Evolutionary conservation across 2,329 filamentous ascomycete genomes (phyloP).

Genomic region (Nemania abortiva): DNA sequence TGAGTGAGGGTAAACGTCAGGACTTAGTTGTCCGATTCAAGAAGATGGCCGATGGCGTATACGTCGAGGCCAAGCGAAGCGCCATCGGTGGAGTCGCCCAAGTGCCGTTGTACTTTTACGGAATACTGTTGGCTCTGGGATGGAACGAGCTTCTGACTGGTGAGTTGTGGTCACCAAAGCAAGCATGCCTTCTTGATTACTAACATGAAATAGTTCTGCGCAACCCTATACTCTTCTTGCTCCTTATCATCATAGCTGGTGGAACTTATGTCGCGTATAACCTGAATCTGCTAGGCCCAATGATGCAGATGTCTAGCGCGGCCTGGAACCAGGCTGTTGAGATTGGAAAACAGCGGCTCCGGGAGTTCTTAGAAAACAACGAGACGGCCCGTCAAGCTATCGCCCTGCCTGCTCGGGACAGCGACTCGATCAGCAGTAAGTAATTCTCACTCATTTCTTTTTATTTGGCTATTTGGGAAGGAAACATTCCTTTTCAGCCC

Average conservation of each 20-base stretch:
- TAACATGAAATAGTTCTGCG: conserved; percentile 75
- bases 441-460: background rate
- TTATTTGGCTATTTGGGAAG: background rate
- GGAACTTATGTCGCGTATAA: conserved; percentile 91
- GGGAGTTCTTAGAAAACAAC: conserved; percentile 89
- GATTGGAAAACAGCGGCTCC: conserved; percentile 89
- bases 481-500: background rate
- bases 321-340: conserved; percentile 87
- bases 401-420: conserved; percentile 72
- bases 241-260: conserved; percentile 80
- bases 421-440: conserved; percentile 61
- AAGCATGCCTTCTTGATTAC: conserved; percentile 22
- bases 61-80: conserved; percentile 96
- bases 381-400: conserved; percentile 87
- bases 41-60: conserved; percentile 97
- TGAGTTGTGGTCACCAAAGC: conserved; percentile 61
- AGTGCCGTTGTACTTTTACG: conserved; percentile 95
- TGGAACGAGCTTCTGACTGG: conserved; percentile 98
- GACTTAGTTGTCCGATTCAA: conserved; percentile 96
- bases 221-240: conserved; percentile 92
- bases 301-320: conserved; percentile 93
- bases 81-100: conserved; percentile 96
- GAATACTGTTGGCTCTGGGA: conserved; percentile 86
- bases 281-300: conserved; percentile 94
- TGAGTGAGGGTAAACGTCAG: conserved; percentile 89